Evolutionary conservation across 1,139 yeast genomes (phyloP).

Genomic region (Starmera stellimalicola): DNA sequence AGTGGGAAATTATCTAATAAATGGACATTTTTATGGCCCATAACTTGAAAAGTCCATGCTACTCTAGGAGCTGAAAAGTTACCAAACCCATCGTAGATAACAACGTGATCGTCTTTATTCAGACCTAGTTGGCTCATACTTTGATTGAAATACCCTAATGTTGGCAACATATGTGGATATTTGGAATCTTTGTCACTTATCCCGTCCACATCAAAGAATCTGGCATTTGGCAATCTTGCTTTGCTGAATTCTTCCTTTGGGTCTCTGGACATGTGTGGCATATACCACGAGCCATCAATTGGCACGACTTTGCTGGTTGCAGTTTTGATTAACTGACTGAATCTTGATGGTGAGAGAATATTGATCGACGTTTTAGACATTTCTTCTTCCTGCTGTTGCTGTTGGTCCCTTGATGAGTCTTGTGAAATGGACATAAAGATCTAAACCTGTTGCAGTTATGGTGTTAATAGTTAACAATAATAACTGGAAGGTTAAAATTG

Average conservation of each 20-base stretch:
- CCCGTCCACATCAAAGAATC: slow-evolving; percentile 73
- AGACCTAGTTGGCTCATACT: slow-evolving; percentile 38
- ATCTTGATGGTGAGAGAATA: slow-evolving; percentile 15
- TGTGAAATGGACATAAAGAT: too few relatives aligned
- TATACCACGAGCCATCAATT: slow-evolving; percentile 86
- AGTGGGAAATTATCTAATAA: slow-evolving; percentile 60
- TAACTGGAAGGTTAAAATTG: too few relatives aligned
- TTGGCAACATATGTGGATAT: slow-evolving; percentile 89
- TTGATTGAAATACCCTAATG: slow-evolving; percentile 39
- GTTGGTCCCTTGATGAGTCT: too few relatives aligned
- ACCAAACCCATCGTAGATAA: slow-evolving; percentile 82
- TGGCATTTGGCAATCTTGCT: slow-evolving; percentile 55
- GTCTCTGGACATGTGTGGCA: slow-evolving; percentile 62
- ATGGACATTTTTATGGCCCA: slow-evolving; percentile 61
- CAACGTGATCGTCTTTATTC: slow-evolving; percentile 43
- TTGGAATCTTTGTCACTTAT: slow-evolving; percentile 46
- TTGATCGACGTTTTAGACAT: slow-evolving; percentile 17
- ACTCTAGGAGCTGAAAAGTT: slow-evolving; percentile 85
- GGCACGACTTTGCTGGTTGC: slow-evolving; percentile 40
- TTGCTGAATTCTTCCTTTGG: slow-evolving; percentile 49
- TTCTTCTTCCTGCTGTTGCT: not conserved
- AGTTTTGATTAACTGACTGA: slow-evolving; percentile 14
- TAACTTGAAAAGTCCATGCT: slow-evolving; percentile 77
- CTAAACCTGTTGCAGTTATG: too few relatives aligned
- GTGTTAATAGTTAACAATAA: too few relatives aligned